Evolutionary conservation across 129 eudicot genomes (phyloP).

Genomic region (Gnaphalium uliginosum): DNA sequence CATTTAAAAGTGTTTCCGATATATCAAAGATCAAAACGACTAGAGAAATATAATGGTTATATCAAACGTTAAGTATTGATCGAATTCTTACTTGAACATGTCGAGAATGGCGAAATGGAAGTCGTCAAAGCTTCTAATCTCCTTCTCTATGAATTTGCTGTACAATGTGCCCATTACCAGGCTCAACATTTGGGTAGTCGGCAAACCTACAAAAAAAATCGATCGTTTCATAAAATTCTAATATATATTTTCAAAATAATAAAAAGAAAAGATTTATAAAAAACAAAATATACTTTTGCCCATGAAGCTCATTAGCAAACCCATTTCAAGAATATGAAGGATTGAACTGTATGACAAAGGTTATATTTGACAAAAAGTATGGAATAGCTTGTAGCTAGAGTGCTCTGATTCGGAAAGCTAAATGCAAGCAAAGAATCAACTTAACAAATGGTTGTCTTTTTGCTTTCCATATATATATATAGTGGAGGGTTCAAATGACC

Average conservation of each 20-base stretch:
- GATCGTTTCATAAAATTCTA: not conserved
- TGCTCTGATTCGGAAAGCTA: conserved; percentile 13
- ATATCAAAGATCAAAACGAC: not conserved
- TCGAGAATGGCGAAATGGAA: conserved; percentile 80
- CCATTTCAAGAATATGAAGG: conserved; percentile 47
- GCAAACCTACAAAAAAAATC: conserved; percentile 48
- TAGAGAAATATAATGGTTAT: not conserved
- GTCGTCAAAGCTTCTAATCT: conserved; percentile 59
- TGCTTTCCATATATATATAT: conserved; percentile 11
- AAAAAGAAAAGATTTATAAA: not conserved
- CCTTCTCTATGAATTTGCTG: conserved; percentile 65
- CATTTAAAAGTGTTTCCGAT: not conserved
- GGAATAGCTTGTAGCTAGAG: conserved; percentile 43
- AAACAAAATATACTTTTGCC: conserved; percentile 48
- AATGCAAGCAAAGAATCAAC: conserved; percentile 62
- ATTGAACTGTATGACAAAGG: not conserved
- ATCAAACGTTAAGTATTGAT: not conserved
- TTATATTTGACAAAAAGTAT: conserved; percentile 22
- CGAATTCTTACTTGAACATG: conserved; percentile 58
- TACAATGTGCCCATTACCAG: conserved; percentile 75
- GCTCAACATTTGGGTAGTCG: conserved; percentile 67
- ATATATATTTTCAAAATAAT: not conserved
- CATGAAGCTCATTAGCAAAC: conserved; percentile 73
- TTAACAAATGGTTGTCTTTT: conserved; percentile 15
- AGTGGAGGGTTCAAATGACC: too few species aligned